Percentiles rank a stretch among this genome's conserved stretches.
Evolutionary conservation across 2,329 filamentous ascomycete species (phyloP).

Genomic region (Periglandula ipomoeae): DNA sequence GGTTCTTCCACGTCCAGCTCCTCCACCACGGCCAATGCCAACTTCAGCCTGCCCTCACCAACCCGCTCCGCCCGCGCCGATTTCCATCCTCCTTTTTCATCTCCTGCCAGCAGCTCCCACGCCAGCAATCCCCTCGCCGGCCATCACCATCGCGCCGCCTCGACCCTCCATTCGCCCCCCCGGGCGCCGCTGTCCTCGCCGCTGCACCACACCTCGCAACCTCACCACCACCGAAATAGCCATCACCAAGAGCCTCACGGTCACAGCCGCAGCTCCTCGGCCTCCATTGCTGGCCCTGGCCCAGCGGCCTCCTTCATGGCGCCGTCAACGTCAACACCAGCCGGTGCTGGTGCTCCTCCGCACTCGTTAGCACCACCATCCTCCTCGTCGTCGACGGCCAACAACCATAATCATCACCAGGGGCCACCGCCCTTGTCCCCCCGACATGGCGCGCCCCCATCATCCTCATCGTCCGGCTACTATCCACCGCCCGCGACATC

Average conservation of each 20-base stretch:
- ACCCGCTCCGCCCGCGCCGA: constrained; percentile 28
- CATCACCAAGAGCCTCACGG: constrained; percentile 11
- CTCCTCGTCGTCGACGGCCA: constrained; percentile 16
- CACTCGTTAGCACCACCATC: constrained; percentile 21
- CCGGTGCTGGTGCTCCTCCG: constrained; percentile 19
- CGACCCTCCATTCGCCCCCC: constrained; percentile 22
- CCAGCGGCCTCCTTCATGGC: constrained; percentile 23
- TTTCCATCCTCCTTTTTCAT: constrained; percentile 24
- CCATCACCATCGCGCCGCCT: constrained; percentile 17
- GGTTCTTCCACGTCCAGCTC: background rate
- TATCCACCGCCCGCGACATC: constrained; percentile 5
- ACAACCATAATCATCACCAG: constrained; percentile 16
- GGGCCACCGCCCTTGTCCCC: constrained; percentile 29
- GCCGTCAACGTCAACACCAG: constrained; percentile 18
- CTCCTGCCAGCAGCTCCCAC: constrained; percentile 21
- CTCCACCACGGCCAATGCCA: constrained; percentile 8
- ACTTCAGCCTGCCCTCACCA: constrained; percentile 41
- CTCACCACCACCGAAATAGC: constrained; percentile 5
- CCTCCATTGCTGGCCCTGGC: background rate
- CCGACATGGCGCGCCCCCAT: constrained; percentile 28
- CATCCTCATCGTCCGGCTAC: constrained; percentile 17
- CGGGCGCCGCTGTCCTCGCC: constrained; percentile 15
- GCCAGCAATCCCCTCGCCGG: constrained; percentile 19
- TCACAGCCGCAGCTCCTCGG: constrained; percentile 14
- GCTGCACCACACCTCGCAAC: constrained; percentile 3